Percentiles rank a stretch among this genome's conserved stretches.
These are phyloP conservation scores for Zea luxurians DNA, from an alignment of 176 grass and related monocot species.

Conservation along the genomic window DNA sequence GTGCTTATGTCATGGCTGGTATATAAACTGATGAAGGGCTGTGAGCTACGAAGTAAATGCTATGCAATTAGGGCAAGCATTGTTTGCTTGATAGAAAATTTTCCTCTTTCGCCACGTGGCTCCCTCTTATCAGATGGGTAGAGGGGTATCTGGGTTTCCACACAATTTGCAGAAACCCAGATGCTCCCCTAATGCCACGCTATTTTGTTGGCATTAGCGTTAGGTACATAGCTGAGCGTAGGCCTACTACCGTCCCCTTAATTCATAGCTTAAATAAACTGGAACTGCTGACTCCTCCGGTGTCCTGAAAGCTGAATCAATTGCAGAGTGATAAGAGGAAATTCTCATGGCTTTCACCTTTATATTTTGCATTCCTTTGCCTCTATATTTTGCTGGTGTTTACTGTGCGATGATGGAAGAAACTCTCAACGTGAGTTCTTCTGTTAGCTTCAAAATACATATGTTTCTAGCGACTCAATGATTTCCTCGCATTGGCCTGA, in stretches of 20 bases:
- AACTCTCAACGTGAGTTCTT: not conserved
- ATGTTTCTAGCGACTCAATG: not conserved
- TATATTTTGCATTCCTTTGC: not conserved
- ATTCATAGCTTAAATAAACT: conserved; percentile 55
- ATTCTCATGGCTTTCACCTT: conserved; percentile 3
- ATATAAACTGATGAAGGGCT: conserved; percentile 30
- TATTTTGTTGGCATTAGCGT: conserved; percentile 53
- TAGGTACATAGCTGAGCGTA: conserved; percentile 66
- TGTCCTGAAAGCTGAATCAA: conserved; percentile 47
- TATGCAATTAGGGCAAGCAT: conserved; percentile 48
- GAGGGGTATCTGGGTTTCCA: conserved; percentile 87
- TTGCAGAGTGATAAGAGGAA: conserved; percentile 46
- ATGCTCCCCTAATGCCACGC: conserved; percentile 66
- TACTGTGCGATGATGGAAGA: not conserved
- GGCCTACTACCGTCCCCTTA: conserved; percentile 37
- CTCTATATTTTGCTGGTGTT: not conserved
- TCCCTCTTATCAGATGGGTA: conserved; percentile 49
- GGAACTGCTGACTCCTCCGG: conserved; percentile 17
- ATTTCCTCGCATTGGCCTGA: not conserved
- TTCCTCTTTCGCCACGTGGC: conserved; percentile 41
- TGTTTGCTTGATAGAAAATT: conserved; percentile 51
- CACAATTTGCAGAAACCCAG: conserved; percentile 80
- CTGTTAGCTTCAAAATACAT: not conserved
- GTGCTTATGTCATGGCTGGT: conserved; percentile 10
- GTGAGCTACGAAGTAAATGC: conserved; percentile 23